Evolutionary conservation across 768 basidiomycete species (phyloP).

Genomic region (Leccinum barrowsii): DNA sequence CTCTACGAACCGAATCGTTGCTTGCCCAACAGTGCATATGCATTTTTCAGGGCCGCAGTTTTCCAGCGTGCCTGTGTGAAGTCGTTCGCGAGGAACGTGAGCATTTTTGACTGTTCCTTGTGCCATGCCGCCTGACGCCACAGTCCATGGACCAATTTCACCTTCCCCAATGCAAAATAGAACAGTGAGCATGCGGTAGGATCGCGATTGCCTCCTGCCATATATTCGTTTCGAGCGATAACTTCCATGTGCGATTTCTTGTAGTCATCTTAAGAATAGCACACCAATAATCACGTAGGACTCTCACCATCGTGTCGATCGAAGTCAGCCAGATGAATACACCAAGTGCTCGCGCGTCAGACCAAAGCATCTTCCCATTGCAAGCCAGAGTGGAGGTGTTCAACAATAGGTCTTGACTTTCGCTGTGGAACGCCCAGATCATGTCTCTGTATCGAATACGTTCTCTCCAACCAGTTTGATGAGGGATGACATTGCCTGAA

Average conservation of each 20-base stretch:
- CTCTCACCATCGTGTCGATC: conserved; percentile 68
- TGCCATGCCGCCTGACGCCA: conserved; percentile 97
- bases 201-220: conserved; percentile 82
- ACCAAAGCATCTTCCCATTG: conserved; percentile 85
- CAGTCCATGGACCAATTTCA: conserved; percentile 87
- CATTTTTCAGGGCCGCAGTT: conserved; percentile 94
- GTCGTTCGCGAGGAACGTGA: conserved; percentile 90
- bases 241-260: conserved; percentile 81
- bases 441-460: conserved; percentile 92
- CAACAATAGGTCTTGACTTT: conserved; percentile 84
- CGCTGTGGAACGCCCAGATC: conserved; percentile 96
- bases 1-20: conserved; percentile 76
- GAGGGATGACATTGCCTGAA: conserved; percentile 40
- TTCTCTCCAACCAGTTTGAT: conserved; percentile 57
- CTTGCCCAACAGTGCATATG: conserved; percentile 87
- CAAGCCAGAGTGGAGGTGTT: conserved; percentile 68
- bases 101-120: conserved; percentile 82
- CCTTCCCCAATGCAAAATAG: conserved; percentile 93
- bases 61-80: conserved; percentile 83
- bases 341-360: conserved; percentile 82
- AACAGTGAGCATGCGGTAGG: conserved; percentile 86
- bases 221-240: conserved; percentile 90
- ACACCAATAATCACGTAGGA: not conserved
- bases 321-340: conserved; percentile 87
- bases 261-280: not conserved